phyloP scores from a whole-genome alignment of 2,329 filamentous ascomycete species.

The Botrytis medusae region DNA sequence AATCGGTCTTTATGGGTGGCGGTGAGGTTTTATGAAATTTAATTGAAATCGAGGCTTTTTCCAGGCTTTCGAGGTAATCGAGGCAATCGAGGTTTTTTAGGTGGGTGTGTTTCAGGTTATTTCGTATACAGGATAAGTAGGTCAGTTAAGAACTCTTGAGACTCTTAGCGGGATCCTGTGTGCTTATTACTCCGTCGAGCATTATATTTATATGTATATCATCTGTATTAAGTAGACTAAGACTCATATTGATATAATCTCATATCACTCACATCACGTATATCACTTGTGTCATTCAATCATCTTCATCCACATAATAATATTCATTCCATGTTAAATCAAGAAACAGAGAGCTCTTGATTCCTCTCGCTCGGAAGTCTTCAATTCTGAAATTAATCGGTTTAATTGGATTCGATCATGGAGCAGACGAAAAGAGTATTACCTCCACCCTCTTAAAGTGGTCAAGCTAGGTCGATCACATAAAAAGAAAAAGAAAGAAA shows the following conservation, averaged over 20 bases:
- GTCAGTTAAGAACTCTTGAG: neutral
- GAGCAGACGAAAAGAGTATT: neutral
- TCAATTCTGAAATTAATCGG: neutral
- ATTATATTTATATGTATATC: neutral
- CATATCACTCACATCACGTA: neutral
- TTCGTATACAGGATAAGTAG: conserved; percentile 12
- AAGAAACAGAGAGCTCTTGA: neutral
- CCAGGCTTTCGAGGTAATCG: neutral
- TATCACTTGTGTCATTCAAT: neutral
- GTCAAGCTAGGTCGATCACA: neutral
- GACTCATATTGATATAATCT: neutral
- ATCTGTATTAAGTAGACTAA: neutral
- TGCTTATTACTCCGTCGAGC: neutral
- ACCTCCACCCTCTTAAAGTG: conserved; percentile 12
- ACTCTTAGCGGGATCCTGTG: conserved; percentile 8
- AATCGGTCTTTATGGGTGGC: conserved; percentile 25
- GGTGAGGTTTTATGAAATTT: conserved; percentile 34
- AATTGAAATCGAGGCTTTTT: conserved; percentile 11
- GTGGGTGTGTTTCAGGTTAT: conserved; percentile 21
- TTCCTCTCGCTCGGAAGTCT: neutral
- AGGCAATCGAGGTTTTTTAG: neutral
- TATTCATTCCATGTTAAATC: neutral
- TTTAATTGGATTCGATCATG: neutral
- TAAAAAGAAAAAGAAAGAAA: neutral
- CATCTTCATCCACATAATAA: neutral